These are phyloP conservation scores for Chaetoceros tenuissimus DNA, from an alignment of 108 stramenopile species.

Conservation along the genomic window DNA sequence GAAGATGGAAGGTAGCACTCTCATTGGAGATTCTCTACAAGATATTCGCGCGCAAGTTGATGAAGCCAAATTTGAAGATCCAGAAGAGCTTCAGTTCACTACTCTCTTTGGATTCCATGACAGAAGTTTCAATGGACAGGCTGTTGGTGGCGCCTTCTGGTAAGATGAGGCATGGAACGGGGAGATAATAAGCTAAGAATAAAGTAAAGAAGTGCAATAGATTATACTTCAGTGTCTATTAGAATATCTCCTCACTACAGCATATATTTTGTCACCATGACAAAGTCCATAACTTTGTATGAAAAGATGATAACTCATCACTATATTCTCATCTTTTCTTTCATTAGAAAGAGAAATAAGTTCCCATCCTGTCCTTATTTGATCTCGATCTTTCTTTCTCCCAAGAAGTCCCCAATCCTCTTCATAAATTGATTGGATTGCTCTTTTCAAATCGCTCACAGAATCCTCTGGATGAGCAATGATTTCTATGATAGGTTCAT, in stretches of 20 bases:
- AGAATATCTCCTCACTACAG: constrained; percentile 10
- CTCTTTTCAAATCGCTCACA: constrained; percentile 15
- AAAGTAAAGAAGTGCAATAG: no score
- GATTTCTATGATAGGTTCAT: neutral
- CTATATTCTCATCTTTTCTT: neutral
- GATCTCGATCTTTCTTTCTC: constrained; percentile 12
- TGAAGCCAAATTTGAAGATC: no score
- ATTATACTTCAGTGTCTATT: no score
- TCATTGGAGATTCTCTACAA: no score
- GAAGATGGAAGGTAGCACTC: no score
- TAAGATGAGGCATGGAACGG: no score
- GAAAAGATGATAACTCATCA: constrained; percentile 21
- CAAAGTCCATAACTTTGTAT: constrained; percentile 12
- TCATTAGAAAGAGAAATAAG: constrained; percentile 3
- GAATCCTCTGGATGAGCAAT: constrained; percentile 15
- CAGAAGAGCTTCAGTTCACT: no score
- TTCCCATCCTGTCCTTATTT: constrained; percentile 13
- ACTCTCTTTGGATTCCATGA: no score
- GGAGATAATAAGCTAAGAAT: no score
- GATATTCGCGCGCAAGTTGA: no score
- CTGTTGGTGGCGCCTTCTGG: no score
- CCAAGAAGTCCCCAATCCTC: constrained; percentile 11
- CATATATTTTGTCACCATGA: constrained; percentile 15
- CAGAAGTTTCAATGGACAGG: no score
- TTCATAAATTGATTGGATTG: constrained; percentile 11